Evolutionary conservation across 2,329 filamentous ascomycete species (phyloP).

Genomic region (Exserohilum rostratum): DNA sequence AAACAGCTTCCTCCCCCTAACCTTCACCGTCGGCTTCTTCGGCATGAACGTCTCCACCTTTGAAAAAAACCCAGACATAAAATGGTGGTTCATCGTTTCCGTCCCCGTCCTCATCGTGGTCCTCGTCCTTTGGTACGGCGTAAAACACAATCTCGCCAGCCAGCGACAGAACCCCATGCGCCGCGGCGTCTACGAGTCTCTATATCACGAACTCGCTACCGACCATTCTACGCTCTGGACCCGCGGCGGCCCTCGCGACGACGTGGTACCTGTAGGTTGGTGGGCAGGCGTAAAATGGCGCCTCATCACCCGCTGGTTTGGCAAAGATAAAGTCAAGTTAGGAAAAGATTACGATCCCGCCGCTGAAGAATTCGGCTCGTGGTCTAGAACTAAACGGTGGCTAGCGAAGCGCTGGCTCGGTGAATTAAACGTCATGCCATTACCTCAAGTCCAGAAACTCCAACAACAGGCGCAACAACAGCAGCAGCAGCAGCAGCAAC

Average conservation of each 20-base stretch:
- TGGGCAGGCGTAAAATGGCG: constrained; percentile 55
- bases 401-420: constrained; percentile 52
- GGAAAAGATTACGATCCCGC: constrained; percentile 39
- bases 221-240: constrained; percentile 57
- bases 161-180: constrained; percentile 54
- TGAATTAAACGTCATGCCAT: constrained; percentile 38
- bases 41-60: constrained; percentile 61
- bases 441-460: neutral
- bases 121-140: constrained; percentile 54
- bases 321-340: constrained; percentile 49
- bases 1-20: constrained; percentile 63
- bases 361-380: constrained; percentile 49
- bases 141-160: constrained; percentile 54
- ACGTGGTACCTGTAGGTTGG: constrained; percentile 50
- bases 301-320: constrained; percentile 56
- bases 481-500: neutral
- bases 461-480: neutral
- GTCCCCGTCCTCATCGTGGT: constrained; percentile 56
- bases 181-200: constrained; percentile 58
- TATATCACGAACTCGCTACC: constrained; percentile 57
- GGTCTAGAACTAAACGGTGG: constrained; percentile 48
- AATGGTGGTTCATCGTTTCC: constrained; percentile 54
- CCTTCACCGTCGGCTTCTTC: constrained; percentile 57
- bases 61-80: constrained; percentile 19
- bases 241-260: constrained; percentile 52